A percentile compares a stretch with the other conserved stretches of the same genome.
Evolutionary conservation across 1,139 yeast species (phyloP).

Genomic region (Yamadazyma conglobata): DNA sequence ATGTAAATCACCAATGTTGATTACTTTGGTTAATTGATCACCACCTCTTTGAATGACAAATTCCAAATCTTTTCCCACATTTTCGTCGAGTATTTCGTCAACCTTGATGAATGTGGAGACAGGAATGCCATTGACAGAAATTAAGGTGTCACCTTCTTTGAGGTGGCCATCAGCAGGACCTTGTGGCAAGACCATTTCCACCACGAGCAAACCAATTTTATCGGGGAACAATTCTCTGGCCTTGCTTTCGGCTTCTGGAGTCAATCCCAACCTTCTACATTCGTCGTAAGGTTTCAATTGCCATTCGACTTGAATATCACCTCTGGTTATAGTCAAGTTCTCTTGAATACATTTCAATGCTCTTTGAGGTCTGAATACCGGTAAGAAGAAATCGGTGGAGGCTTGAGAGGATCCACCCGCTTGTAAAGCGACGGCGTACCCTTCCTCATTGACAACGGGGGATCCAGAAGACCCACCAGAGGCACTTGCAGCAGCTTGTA

Average conservation of each 20-base stretch:
- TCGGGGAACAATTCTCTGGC: slow-evolving; percentile 72
- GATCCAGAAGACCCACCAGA: slow-evolving; percentile 96
- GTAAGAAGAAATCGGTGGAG: slow-evolving; percentile 88
- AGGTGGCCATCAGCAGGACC: slow-evolving; percentile 80
- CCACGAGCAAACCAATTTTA: slow-evolving; percentile 78
- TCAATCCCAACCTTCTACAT: slow-evolving; percentile 81
- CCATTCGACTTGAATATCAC: slow-evolving; percentile 94
- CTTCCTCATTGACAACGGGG: slow-evolving; percentile 87
- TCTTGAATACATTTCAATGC: slow-evolving; percentile 74
- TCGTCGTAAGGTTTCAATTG: slow-evolving; percentile 82
- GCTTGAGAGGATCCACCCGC: slow-evolving; percentile 94
- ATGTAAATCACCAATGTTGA: slow-evolving; percentile 73
- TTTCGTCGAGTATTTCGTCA: slow-evolving; percentile 78
- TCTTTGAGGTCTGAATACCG: slow-evolving; percentile 77
- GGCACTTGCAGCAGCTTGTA: slow-evolving; percentile 95
- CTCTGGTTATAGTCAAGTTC: slow-evolving; percentile 56
- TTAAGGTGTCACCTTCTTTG: slow-evolving; percentile 82
- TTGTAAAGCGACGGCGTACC: slow-evolving; percentile 85
- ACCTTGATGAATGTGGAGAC: slow-evolving; percentile 73
- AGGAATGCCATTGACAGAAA: slow-evolving; percentile 64
- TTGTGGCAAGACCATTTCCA: slow-evolving; percentile 76
- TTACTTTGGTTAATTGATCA: slow-evolving; percentile 44
- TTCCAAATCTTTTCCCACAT: slow-evolving; percentile 57
- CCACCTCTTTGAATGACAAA: slow-evolving; percentile 76
- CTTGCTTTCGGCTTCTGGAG: slow-evolving; percentile 65